Evolutionary conservation across 2,329 filamentous ascomycete species (phyloP).

Genomic region (Trichoderma cornu-damae): DNA sequence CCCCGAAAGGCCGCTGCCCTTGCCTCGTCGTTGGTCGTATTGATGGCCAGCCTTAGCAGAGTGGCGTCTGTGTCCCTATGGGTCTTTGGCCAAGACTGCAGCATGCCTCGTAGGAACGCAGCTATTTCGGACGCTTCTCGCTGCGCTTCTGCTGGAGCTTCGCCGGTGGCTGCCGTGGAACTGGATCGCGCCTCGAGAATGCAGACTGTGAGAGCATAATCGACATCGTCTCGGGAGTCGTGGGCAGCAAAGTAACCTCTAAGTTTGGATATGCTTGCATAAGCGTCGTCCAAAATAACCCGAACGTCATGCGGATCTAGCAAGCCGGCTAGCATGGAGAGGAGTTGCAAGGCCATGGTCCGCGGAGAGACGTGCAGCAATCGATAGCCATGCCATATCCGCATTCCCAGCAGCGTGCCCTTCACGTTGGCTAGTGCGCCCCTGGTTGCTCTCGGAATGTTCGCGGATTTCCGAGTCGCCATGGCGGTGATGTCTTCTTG

Average conservation of each 20-base stretch:
- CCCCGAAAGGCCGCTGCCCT: conserved; percentile 66
- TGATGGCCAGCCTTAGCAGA: conserved; percentile 62
- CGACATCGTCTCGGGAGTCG: conserved; percentile 27
- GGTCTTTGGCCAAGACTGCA: conserved; percentile 30
- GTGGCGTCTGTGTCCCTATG: conserved; percentile 28
- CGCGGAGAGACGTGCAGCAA: conserved; percentile 55
- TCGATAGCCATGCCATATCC: conserved; percentile 55
- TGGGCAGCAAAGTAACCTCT: conserved; percentile 23
- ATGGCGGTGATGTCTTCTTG: conserved; percentile 54
- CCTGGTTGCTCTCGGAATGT: conserved; percentile 63
- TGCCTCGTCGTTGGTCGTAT: conserved; percentile 76
- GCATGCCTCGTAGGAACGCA: conserved; percentile 28
- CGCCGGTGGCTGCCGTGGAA: conserved; percentile 15
- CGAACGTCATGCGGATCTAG: conserved; percentile 29
- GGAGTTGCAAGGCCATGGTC: conserved; percentile 56
- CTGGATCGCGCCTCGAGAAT: conserved; percentile 35
- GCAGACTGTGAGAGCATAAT: conserved; percentile 43
- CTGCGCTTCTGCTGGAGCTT: conserved; percentile 17
- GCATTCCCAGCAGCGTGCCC: conserved; percentile 44
- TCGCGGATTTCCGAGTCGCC: conserved; percentile 60
- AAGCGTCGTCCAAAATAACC: conserved; percentile 29
- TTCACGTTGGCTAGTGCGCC: conserved; percentile 52
- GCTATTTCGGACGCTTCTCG: conserved; percentile 29
- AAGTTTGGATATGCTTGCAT: conserved; percentile 26
- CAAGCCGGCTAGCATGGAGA: conserved; percentile 43